Evolutionary conservation across 2,329 filamentous ascomycete species (phyloP), one percentile per base, ranked within the genome.

Genomic region (Talaromyces amestolkiae): DNA sequence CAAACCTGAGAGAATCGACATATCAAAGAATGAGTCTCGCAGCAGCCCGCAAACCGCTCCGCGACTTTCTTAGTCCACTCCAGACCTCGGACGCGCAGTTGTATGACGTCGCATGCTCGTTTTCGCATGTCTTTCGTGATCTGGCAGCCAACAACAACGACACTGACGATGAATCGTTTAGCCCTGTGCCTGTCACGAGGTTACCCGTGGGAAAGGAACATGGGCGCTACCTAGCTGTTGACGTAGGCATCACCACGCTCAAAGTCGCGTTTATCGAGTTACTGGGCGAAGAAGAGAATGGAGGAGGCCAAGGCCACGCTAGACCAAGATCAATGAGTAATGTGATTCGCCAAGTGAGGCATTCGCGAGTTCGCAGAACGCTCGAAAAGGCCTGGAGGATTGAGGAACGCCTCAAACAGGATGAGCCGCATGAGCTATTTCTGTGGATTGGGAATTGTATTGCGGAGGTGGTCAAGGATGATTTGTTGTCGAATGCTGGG

Each of bases 381-480:
- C 61, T 66, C 1, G 65, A 66, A 24, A 66, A 66, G 47, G 65
- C 65, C 19, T 66, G 65, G 65, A 35, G 65, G 35, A 66, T 66
- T 22, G 65, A 66, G 31, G 65, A 66, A 3, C 54, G 65, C 3
- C 37, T 66, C 15, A 66, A 66, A 33, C 45, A 66, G 19, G 65
- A 66, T 54, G 54, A 64, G 47, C 61, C 65, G 27, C 65, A 66
- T 39, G 65, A 66, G 27, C n/a, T 66, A 56, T 66, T 66, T 54
- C 27, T 61, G 19, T 66, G 65, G 65, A 66, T 66, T 54, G 65
- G 65, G 27, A 66, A 66, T 22, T 66, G 65, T 41, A 66, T 66
- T 39, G 65, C 65, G 3, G 65, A 66, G 49, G 65, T 66, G 8
- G 65, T 66, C 61, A 64, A 64, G 49, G 65, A 66, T 43, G 65